Base-by-base conservation (phyloP, 2,329 filamentous ascomycete species). In the Cadophora malorum region DNA sequence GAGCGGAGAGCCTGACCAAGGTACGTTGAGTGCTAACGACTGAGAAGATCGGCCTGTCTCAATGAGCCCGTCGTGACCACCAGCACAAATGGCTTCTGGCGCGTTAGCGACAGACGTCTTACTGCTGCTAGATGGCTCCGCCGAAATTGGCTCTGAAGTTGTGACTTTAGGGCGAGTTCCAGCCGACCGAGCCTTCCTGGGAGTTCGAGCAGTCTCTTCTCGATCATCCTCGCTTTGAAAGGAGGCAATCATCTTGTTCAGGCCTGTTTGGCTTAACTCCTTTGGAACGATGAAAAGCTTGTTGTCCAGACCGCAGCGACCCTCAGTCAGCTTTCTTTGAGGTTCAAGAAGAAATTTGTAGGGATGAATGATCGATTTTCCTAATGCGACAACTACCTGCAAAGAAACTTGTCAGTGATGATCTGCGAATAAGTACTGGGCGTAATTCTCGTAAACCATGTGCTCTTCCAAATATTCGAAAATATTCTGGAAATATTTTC, bases 381-480 rank as follows among this genome's bases (percentile, higher is more conserved):
- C 67, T 10, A 68, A 31, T 53, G 59, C 59, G 63, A 68, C 52
- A n/a, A 68, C 41, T 28, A 68, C 67, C 67, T 68, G 19, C 45
- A 12, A 12, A 16, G 16, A 28, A 2, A 55, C 3, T 12, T 0
- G 14, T 47, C 28, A 52, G 50, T 14, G 9, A 10, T 38, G 8
- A 10, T 38, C 35, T 38, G 9, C 14, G 2, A 45, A 19, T 16
- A 45, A 19, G 16, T 10, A 55, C n/a, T 55, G 33, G 12, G 2
- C 23, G n/a, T 14, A 16, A 12, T 41, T 55, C 3, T 55, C 31
- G 16, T 38, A 28, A 28, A 5, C 28, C 28, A 28, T 47, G 12
- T 14, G 5, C 41, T 19, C 41, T 6, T 47, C 16, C 16, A n/a
- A 3, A 47, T 47, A n/a, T 47, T 19, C 12, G 10, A 47, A 47